A percentile compares a stretch with the other conserved stretches of the same genome.
Conservation (phyloP, 2,329 filamentous ascomycete genomes). For the Trichophyton mentagrophytes region DNA sequence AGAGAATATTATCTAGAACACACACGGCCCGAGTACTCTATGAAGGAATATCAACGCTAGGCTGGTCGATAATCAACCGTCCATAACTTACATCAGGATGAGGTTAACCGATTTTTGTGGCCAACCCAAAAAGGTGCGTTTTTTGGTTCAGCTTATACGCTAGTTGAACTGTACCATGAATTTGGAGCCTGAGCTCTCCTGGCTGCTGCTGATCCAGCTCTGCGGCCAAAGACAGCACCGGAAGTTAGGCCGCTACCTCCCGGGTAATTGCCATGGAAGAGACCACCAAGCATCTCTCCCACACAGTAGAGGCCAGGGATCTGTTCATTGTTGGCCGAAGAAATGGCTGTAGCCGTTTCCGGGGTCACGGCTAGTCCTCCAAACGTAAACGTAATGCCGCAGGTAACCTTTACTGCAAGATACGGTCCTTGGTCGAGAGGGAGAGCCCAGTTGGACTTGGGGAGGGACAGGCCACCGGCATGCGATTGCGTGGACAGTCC, state of each 20-base stretch:
- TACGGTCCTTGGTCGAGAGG: conserved; percentile 46
- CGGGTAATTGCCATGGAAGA: conserved; percentile 53
- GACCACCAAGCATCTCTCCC: conserved; percentile 54
- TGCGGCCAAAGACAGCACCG: conserved; percentile 42
- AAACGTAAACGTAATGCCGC: conserved; percentile 57
- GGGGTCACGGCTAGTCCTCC: conserved; percentile 48
- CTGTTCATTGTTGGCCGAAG: conserved; percentile 30
- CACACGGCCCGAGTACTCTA: background rate
- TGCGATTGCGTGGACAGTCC: conserved; percentile 48
- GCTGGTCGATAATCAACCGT: background rate
- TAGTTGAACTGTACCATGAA: background rate
- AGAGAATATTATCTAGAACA: background rate
- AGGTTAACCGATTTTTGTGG: background rate
- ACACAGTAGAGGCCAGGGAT: conserved; percentile 47
- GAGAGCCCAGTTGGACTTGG: conserved; percentile 56
- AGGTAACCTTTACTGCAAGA: conserved; percentile 50
- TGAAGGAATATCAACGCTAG: background rate
- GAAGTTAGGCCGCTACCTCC: conserved; percentile 51
- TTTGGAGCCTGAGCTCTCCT: background rate
- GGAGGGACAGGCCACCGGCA: conserved; percentile 30
- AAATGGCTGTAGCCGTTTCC: conserved; percentile 42
- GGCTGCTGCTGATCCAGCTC: conserved; percentile 30
- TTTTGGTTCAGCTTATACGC: background rate
- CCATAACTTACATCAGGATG: background rate
- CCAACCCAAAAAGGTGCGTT: background rate